Evolutionary conservation across 2,329 filamentous ascomycete species (phyloP), one percentile per base, ranked within the genome.

Genomic region (Huntiella savannae): DNA sequence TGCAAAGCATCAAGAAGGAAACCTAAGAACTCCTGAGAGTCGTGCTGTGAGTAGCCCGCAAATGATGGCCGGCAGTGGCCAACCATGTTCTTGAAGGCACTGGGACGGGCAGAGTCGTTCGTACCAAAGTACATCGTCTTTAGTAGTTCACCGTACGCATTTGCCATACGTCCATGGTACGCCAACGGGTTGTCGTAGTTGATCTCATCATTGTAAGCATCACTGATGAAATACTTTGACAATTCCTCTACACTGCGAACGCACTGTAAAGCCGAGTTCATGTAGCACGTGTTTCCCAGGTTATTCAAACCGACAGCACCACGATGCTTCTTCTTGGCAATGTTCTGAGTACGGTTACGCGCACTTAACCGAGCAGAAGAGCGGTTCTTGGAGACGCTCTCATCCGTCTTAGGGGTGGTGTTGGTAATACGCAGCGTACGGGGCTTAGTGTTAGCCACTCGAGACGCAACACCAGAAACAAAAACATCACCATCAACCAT

Each of bases 231-330:
- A 61, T 94, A 98, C 56, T 86, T 79, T 4, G 85, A 88, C 52
- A 98, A 65, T 61, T 98, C 91, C 57, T 94, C 84, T 0, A 95
- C 86, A 54, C 84, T 92, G 43, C 88, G 78, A 44, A 98, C 75
- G 59, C 91, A 98, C 59, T 98, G 91, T 46, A 96, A 68, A 7
- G 91, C 91, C 16, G 88, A 94, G 61, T 96, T 96, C 87, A 96
- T 95, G 64, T 98, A 98, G 63, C 91, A 98, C 0, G 91, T 96
- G 57, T 98, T 98, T 42, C 91, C 91, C 11, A 98, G 66, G 57
- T 98, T 98, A 52, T 75, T 77, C 45, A 98, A 66, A 33, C 91
- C 91, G 37, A 87, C 82, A 36, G 79, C 80, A 32, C 91, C 91
- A 33, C 77, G 62, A 10, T 75, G 74, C 51, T 77, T 76, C 7